Percentiles rank a stretch among this genome's conserved stretches.
Evolutionary conservation across 176 grass and related monocot genomes (phyloP).

Genomic region (Paspalum notatum): DNA sequence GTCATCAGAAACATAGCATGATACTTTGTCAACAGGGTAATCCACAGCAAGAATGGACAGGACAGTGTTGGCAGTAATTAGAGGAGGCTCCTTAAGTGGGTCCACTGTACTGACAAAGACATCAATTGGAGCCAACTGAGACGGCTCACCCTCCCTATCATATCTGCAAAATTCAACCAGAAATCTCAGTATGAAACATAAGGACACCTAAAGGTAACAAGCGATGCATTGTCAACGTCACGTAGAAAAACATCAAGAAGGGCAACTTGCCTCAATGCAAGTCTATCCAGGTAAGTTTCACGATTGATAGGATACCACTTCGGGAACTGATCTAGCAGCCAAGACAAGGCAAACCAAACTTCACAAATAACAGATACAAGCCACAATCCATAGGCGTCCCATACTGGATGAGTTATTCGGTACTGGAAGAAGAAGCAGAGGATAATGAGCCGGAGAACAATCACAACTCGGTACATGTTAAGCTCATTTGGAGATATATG

Average conservation of each 20-base stretch:
- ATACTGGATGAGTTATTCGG: slow-evolving; percentile 83
- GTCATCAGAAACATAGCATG: slow-evolving; percentile 98
- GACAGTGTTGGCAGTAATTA: slow-evolving; percentile 88
- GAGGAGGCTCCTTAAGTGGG: slow-evolving; percentile 84
- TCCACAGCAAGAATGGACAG: slow-evolving; percentile 87
- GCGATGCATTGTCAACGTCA: slow-evolving; percentile 3
- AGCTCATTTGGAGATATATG: slow-evolving; percentile 77
- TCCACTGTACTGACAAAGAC: slow-evolving; percentile 96
- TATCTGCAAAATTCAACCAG: slow-evolving; percentile 47
- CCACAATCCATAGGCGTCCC: slow-evolving; percentile 88
- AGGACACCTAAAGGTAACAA: neutral
- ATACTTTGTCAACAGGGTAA: slow-evolving; percentile 95
- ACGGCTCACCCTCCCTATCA: slow-evolving; percentile 94
- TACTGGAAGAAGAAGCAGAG: slow-evolving; percentile 97
- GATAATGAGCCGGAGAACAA: slow-evolving; percentile 85
- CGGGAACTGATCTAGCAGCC: slow-evolving; percentile 96
- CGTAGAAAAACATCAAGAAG: neutral
- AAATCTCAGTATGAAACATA: slow-evolving; percentile 4
- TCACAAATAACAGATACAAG: slow-evolving; percentile 95
- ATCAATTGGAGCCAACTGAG: slow-evolving; percentile 78
- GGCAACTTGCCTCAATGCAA: slow-evolving; percentile 71
- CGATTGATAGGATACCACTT: slow-evolving; percentile 93
- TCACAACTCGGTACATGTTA: slow-evolving; percentile 79
- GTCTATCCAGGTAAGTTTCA: slow-evolving; percentile 87
- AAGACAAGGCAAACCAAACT: slow-evolving; percentile 95